Conservation (phyloP, 306 rosid species). For the Quillaja saponaria region DNA sequence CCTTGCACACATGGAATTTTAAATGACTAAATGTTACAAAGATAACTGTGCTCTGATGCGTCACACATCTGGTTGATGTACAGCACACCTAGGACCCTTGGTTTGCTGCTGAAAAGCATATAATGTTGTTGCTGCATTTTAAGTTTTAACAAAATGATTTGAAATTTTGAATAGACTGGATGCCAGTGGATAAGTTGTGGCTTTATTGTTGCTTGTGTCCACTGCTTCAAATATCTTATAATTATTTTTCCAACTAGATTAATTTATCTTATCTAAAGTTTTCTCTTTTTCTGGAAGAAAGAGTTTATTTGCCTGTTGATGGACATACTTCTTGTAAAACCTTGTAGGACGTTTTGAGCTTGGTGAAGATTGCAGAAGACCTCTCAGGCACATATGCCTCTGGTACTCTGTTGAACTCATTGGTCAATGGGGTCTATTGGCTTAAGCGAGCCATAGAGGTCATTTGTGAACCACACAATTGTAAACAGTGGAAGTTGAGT, state of each 20-base stretch:
- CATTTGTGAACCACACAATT: constrained; percentile 43
- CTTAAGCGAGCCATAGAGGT: constrained; percentile 67
- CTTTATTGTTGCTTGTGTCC: constrained; percentile 6
- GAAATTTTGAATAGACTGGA: neutral
- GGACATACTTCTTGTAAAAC: constrained; percentile 28
- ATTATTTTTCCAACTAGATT: neutral
- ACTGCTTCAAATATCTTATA: constrained; percentile 15
- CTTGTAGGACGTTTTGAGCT: constrained; percentile 69
- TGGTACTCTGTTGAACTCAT: constrained; percentile 51
- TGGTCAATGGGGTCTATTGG: constrained; percentile 72
- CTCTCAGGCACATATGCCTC: constrained; percentile 44
- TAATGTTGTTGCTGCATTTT: constrained; percentile 1
- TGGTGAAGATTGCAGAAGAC: constrained; percentile 51
- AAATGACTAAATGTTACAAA: neutral
- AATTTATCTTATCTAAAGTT: too few relatives aligned
- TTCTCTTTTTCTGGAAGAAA: neutral
- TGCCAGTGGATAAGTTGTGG: constrained; percentile 1
- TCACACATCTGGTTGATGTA: constrained; percentile 3
- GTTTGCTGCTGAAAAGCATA: constrained; percentile 6
- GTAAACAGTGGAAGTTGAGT: constrained; percentile 57
- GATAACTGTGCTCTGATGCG: neutral
- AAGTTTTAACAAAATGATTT: constrained; percentile 1
- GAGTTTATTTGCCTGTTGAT: constrained; percentile 15
- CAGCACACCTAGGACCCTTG: neutral
- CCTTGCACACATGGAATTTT: constrained; percentile 3